Conservation (phyloP, 306 rosid species). For the Quercus mongolica region DNA sequence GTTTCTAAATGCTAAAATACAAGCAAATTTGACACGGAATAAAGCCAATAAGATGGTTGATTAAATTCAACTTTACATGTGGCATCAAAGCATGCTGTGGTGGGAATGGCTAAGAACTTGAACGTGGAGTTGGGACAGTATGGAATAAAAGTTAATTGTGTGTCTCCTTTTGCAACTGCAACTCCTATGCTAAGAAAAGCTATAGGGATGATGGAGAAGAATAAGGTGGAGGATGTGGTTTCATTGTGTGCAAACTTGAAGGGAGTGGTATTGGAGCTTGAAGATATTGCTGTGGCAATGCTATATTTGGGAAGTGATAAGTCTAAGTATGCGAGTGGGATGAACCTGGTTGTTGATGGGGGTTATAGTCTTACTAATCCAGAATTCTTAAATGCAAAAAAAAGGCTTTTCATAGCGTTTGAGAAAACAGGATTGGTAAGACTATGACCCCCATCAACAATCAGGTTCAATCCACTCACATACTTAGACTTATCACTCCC, state of each 20-base stretch:
- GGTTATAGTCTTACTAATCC: neutral
- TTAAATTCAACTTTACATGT: too few relatives aligned
- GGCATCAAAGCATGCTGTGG: neutral
- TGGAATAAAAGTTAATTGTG: neutral
- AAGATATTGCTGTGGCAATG: constrained; percentile 36
- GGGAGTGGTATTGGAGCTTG: constrained; percentile 22
- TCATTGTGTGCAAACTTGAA: constrained; percentile 18
- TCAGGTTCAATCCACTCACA: neutral
- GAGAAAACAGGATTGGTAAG: neutral
- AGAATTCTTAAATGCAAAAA: too few relatives aligned
- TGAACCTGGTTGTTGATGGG: neutral
- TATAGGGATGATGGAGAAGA: neutral
- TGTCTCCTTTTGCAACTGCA: neutral
- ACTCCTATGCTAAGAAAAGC: neutral
- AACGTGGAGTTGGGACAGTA: neutral
- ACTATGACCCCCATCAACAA: neutral
- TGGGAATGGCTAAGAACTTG: neutral
- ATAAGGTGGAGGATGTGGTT: constrained; percentile 19
- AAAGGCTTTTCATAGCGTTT: too few relatives aligned
- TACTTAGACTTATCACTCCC: constrained; percentile 30
- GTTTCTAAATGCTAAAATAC: too few relatives aligned
- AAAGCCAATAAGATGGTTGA: too few relatives aligned
- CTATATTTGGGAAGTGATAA: constrained; percentile 31
- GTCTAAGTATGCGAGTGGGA: constrained; percentile 4
- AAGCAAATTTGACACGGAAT: too few relatives aligned